Conservation (phyloP, 2,329 filamentous ascomycete genomes). For the Sordariomycetes sp. region DNA sequence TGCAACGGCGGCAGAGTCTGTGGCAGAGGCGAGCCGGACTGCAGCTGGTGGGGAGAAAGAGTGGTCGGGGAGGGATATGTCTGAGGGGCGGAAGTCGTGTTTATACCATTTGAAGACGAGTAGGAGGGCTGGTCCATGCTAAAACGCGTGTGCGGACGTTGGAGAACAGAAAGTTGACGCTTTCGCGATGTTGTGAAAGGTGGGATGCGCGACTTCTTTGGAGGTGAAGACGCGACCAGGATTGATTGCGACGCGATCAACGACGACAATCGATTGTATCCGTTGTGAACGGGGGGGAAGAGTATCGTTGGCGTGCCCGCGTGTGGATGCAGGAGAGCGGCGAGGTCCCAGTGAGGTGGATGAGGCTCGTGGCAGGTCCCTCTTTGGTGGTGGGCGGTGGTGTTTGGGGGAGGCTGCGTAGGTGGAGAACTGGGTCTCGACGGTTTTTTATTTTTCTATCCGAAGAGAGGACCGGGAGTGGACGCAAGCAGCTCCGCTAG, state of each 20-base stretch:
- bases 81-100: slow-evolving; percentile 38
- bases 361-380: slow-evolving; percentile 29
- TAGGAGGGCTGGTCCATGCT: slow-evolving; percentile 32
- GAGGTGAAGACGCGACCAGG: slow-evolving; percentile 1
- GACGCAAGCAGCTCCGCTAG: no score
- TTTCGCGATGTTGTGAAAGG: background rate
- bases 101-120: slow-evolving; percentile 44
- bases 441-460: slow-evolving; percentile 29
- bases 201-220: background rate
- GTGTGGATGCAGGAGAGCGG: slow-evolving; percentile 14
- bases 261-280: no score
- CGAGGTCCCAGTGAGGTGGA: slow-evolving; percentile 23
- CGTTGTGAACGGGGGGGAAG: no score
- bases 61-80: slow-evolving; percentile 42
- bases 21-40: slow-evolving; percentile 35
- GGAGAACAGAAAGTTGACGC: slow-evolving; percentile 3
- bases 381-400: slow-evolving; percentile 22
- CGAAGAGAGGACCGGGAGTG: no score
- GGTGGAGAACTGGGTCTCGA: slow-evolving; percentile 36
- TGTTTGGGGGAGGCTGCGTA: slow-evolving; percentile 36
- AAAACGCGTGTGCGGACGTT: slow-evolving; percentile 8
- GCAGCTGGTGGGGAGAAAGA: slow-evolving; percentile 41
- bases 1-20: slow-evolving; percentile 49
- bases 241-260: no score
- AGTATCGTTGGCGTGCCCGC: no score